Conservation (phyloP, 2,329 filamentous ascomycete genomes). For the Nigrograna mackinnonii region DNA sequence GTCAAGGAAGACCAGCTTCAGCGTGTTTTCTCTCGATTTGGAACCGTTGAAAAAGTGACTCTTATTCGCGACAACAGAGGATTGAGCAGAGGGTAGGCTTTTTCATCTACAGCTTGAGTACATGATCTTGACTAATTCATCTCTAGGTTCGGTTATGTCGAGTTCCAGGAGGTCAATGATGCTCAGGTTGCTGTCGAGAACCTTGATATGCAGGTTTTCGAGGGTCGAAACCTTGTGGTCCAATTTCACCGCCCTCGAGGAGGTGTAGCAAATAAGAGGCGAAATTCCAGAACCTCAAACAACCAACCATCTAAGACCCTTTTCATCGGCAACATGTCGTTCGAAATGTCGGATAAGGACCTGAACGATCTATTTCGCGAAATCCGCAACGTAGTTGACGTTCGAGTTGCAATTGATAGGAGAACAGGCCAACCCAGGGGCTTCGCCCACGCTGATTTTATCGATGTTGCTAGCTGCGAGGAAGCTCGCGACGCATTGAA, state of each 20-base stretch:
- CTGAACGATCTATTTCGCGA: slow-evolving; percentile 76
- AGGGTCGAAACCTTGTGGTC: slow-evolving; percentile 66
- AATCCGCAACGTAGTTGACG: slow-evolving; percentile 71
- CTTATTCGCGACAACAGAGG: slow-evolving; percentile 66
- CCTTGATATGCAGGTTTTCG: slow-evolving; percentile 63
- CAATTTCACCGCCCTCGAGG: slow-evolving; percentile 55
- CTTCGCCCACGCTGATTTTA: slow-evolving; percentile 83
- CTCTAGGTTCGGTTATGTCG: slow-evolving; percentile 67
- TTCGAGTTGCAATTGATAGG: slow-evolving; percentile 82
- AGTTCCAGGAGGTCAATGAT: slow-evolving; percentile 57
- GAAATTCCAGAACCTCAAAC: slow-evolving; percentile 3
- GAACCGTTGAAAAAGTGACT: slow-evolving; percentile 55
- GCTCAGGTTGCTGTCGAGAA: slow-evolving; percentile 61
- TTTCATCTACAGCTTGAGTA: background rate
- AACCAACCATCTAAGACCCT: slow-evolving; percentile 66
- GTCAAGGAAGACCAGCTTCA: slow-evolving; percentile 64
- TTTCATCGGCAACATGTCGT: slow-evolving; percentile 85
- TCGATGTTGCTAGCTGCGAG: slow-evolving; percentile 66
- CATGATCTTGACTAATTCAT: slow-evolving; percentile 11
- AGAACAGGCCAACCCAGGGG: slow-evolving; percentile 79
- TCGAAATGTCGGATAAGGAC: slow-evolving; percentile 82
- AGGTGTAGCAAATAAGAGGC: background rate
- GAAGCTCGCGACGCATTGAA: slow-evolving; percentile 61
- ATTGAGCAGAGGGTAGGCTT: slow-evolving; percentile 68
- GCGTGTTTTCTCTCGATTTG: slow-evolving; percentile 63